Conservation (phyloP, 2,329 filamentous ascomycete genomes). For the Onygenales sp. region DNA sequence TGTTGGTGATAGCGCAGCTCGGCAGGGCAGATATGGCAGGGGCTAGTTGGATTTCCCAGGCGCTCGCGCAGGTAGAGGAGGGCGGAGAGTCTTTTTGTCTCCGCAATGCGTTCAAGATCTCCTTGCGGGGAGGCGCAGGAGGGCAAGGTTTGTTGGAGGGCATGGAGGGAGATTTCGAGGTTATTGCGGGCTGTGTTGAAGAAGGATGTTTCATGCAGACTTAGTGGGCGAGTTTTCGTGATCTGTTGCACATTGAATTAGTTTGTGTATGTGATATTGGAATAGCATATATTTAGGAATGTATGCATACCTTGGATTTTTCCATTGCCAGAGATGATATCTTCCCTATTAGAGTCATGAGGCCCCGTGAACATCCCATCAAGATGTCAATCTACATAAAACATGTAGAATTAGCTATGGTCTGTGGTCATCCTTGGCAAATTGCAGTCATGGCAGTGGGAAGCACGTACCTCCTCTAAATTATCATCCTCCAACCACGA, state of each 20-base stretch:
- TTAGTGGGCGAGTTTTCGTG: conserved; percentile 5
- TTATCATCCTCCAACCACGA: conserved; percentile 16
- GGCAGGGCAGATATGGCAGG: neutral
- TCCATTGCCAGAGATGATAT: conserved; percentile 12
- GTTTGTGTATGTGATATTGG: neutral
- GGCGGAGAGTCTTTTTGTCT: conserved; percentile 21
- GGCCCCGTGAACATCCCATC: conserved; percentile 22
- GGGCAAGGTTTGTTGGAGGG: conserved; percentile 13
- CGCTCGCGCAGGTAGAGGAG: conserved; percentile 20
- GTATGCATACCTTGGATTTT: conserved; percentile 6
- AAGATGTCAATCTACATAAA: conserved; percentile 18
- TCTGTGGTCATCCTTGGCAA: neutral
- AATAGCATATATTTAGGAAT: neutral
- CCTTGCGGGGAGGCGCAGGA: conserved; percentile 9
- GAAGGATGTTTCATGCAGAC: conserved; percentile 1
- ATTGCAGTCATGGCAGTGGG: neutral
- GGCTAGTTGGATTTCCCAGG: conserved; percentile 10
- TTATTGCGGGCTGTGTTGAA: conserved; percentile 3
- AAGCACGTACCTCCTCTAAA: conserved; percentile 15
- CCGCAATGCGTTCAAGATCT: conserved; percentile 17
- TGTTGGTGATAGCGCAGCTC: neutral
- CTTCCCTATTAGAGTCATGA: conserved; percentile 19
- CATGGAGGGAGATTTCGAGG: conserved; percentile 6
- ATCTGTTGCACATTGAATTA: conserved; percentile 2
- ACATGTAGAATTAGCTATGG: neutral